Base-by-base conservation (phyloP, 257 asterid genomes). In the Scutellaria galericulata region DNA sequence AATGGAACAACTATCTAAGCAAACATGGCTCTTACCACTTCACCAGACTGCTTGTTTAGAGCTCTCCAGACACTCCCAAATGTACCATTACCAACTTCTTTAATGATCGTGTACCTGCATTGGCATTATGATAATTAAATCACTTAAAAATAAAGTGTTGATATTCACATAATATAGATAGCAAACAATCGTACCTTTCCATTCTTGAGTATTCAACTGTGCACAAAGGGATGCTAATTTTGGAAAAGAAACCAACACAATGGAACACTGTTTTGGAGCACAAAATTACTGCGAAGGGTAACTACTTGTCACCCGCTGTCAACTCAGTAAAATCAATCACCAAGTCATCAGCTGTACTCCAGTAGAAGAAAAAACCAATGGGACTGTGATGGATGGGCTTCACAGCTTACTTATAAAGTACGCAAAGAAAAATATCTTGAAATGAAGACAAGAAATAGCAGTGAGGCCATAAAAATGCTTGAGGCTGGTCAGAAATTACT, bases 11-110 rank as follows among this genome's bases (percentile, higher is more conserved):
- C 41, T 54, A 51, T 31, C 10, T 12, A 41, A 48, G 45, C 14
- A 55, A 69, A 18, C 15, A 54, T 40, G 56, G 48, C 64, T 72
- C 88, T 53, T 79, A 93, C 98, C 94, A 91, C 96, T 93, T 93
- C 97, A 78, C 96, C 95, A 78, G 94, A 76, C 80, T 85, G 90
- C 83, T 86, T 89, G 79, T 82, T 85, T 73, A 91, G 80, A 70
- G 97, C 98, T 63, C 93, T 83, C 97, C 96, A 93, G 42, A 91
- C 98, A 84, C 81, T 89, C 60, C 98, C 98, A 72, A 89, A 93
- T 3, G 97, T 83, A 76, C 98, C 98, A 88, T 80, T 88, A 73
- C 97, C 98, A 75, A 91, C 98, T 83, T 93, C 98, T 77, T 86
- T 84, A 77, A 93, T 89, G 66, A 89, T 79, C 65, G 81, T 86